phyloP scores from a whole-genome alignment of 192 early-diverging fungal species.

The Borealophlyctis nickersoniae region DNA sequence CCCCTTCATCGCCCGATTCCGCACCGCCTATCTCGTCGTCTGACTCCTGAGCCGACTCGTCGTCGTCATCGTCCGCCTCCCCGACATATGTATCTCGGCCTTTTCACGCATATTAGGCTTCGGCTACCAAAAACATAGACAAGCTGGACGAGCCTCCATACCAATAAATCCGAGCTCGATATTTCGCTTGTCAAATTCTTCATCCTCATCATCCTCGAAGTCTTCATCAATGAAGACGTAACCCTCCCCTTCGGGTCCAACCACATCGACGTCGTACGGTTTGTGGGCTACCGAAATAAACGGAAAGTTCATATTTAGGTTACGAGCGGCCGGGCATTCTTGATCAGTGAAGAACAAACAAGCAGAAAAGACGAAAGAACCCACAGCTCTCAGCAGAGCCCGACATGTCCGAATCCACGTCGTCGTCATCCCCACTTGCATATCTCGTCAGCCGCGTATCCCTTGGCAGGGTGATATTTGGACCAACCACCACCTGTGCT shows the following conservation, averaged over 20 bases:
- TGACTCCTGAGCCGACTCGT: conserved; percentile 44
- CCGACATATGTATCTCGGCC: conserved; percentile 27
- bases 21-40: conserved; percentile 43
- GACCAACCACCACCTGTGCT: conserved; percentile 68
- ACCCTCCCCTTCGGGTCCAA: conserved; percentile 60
- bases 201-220: conserved; percentile 53
- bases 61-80: conserved; percentile 49
- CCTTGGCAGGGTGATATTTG: conserved; percentile 62
- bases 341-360: too few species aligned
- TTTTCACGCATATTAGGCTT: conserved; percentile 41
- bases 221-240: conserved; percentile 48
- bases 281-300: neutral
- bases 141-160: too few species aligned
- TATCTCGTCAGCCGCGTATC: conserved; percentile 67
- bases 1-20: conserved; percentile 4
- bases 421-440: conserved; percentile 43
- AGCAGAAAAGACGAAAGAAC: too few species aligned
- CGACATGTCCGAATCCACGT: conserved; percentile 26
- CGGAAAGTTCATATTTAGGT: too few species aligned
- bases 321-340: too few species aligned
- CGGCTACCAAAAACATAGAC: conserved; percentile 51
- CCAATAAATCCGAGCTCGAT: conserved; percentile 49
- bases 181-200: conserved; percentile 44
- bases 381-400: too few species aligned
- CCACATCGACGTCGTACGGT: conserved; percentile 33